phyloP scores from a whole-genome alignment of 2,329 filamentous ascomycete genomes.

The Paradendryphiella salina region DNA sequence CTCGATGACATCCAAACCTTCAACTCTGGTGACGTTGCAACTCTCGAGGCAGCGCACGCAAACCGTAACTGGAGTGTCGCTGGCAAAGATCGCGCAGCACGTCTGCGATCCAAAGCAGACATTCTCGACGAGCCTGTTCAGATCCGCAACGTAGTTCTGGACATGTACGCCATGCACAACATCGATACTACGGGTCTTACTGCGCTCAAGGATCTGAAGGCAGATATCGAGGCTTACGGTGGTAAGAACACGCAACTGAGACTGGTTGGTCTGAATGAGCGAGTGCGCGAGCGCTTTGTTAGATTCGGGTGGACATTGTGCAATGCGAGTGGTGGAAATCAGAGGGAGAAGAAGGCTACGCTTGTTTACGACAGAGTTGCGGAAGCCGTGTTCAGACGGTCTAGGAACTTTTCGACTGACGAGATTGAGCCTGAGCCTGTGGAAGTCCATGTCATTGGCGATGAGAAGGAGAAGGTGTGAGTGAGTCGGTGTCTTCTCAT shows the following conservation, averaged over 20 bases:
- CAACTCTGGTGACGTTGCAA: conserved; percentile 49
- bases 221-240: conserved; percentile 55
- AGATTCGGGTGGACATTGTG: conserved; percentile 42
- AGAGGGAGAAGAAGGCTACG: conserved; percentile 12
- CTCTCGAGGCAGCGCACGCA: conserved; percentile 40
- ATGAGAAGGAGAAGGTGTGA: conserved; percentile 25
- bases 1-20: conserved; percentile 57
- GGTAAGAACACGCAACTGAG: conserved; percentile 54
- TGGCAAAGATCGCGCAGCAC: conserved; percentile 53
- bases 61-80: conserved; percentile 61
- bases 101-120: conserved; percentile 50
- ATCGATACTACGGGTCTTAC: conserved; percentile 59
- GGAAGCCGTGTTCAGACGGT: conserved; percentile 19
- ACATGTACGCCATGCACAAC: conserved; percentile 57
- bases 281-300: conserved; percentile 42
- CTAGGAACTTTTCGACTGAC: conserved; percentile 8
- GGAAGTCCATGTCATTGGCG: conserved; percentile 21
- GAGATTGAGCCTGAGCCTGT: conserved; percentile 19
- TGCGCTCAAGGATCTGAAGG: conserved; percentile 54
- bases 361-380: conserved; percentile 22
- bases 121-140: conserved; percentile 44
- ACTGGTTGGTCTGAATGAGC: conserved; percentile 54
- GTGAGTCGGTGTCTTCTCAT: background rate
- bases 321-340: conserved; percentile 8
- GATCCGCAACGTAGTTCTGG: conserved; percentile 56